phyloP scores from a whole-genome alignment of 2,329 filamentous ascomycete species.

The Colletotrichum coccodes region DNA sequence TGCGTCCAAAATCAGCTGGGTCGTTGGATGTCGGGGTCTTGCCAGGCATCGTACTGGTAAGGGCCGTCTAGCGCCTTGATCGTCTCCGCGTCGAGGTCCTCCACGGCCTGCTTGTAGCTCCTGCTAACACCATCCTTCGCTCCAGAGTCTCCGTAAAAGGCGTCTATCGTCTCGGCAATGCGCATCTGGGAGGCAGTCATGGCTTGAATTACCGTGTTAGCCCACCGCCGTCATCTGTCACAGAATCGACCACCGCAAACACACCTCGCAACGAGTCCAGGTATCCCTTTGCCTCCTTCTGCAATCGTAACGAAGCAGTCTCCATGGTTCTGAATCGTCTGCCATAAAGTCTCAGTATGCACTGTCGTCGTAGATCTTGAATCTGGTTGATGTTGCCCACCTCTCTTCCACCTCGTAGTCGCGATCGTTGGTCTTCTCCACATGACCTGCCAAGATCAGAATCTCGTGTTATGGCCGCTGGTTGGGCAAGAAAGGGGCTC shows the following conservation, averaged over 20 bases:
- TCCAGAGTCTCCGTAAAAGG: conserved; percentile 97
- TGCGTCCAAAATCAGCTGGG: conserved; percentile 41
- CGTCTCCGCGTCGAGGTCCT: conserved; percentile 96
- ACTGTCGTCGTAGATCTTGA: too few species aligned
- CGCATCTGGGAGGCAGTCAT: conserved; percentile 99
- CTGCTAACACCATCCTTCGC: conserved; percentile 94
- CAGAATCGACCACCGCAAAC: not conserved
- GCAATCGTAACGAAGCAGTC: conserved; percentile 87
- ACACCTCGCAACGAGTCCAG: conserved; percentile 91
- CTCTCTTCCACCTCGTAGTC: conserved; percentile 98
- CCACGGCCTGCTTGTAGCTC: conserved; percentile 98
- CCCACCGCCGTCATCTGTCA: conserved; percentile 27
- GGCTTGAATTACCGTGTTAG: conserved; percentile 59
- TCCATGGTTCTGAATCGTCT: conserved; percentile 99
- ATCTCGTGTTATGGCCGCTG: not conserved
- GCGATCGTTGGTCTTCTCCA: conserved; percentile 97
- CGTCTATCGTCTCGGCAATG: conserved; percentile 98
- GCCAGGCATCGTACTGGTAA: conserved; percentile 70
- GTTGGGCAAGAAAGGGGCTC: conserved; percentile 39
- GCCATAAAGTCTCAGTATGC: conserved; percentile 36
- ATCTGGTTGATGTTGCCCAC: conserved; percentile 51
- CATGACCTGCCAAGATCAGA: conserved; percentile 72
- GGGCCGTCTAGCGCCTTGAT: conserved; percentile 98
- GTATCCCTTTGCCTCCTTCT: conserved; percentile 98
- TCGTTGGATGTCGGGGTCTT: conserved; percentile 29